phyloP scores from a whole-genome alignment of 2,329 filamentous ascomycete genomes.

The Xylaria sp. region DNA sequence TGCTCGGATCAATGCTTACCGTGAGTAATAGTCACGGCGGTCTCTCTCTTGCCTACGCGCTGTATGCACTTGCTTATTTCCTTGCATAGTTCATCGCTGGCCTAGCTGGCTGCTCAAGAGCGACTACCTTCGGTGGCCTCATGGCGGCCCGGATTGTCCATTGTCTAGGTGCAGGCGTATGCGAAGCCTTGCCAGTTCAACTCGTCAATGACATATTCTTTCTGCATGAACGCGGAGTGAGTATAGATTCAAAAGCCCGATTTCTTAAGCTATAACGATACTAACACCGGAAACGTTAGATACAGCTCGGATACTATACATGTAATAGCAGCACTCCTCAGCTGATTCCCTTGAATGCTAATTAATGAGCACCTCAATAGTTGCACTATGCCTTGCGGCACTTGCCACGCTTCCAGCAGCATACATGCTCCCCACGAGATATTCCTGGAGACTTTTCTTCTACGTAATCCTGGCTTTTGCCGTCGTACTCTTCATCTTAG shows the following conservation, averaged over 20 bases:
- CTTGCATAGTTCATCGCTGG: conserved; percentile 53
- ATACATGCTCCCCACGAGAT: conserved; percentile 68
- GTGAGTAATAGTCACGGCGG: conserved; percentile 40
- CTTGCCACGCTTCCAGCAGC: conserved; percentile 68
- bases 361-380: conserved; percentile 42
- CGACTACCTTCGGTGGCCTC: conserved; percentile 51
- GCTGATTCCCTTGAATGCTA: background rate
- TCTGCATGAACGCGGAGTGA: conserved; percentile 55
- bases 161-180: conserved; percentile 56
- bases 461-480: conserved; percentile 69
- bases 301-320: conserved; percentile 70
- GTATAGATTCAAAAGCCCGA: no score
- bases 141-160: conserved; percentile 56
- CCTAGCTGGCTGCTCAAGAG: conserved; percentile 53
- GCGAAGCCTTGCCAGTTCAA: conserved; percentile 59
- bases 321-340: conserved; percentile 44
- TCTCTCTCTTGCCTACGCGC: background rate
- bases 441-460: conserved; percentile 71
- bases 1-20: conserved; percentile 54
- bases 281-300: conserved; percentile 38
- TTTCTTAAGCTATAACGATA: no score
- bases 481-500: conserved; percentile 54
- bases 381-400: conserved; percentile 66
- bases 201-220: conserved; percentile 60
- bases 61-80: conserved; percentile 3